Percentiles rank a stretch among this genome's conserved stretches.
Evolutionary conservation across 345 rosid genomes (phyloP).

Genomic region (Rhodomyrtus tomentosa): DNA sequence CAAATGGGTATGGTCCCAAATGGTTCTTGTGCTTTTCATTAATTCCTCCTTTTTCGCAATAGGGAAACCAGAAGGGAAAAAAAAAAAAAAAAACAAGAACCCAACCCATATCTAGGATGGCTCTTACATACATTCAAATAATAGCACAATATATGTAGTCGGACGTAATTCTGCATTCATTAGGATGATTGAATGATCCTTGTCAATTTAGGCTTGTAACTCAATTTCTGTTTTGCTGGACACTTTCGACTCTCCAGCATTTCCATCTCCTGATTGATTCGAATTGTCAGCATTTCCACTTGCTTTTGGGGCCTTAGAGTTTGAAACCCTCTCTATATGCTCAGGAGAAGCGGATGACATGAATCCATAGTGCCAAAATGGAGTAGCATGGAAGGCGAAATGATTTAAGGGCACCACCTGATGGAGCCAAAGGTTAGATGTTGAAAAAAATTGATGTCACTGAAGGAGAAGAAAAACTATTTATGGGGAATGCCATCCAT

Average conservation of each 20-base stretch:
- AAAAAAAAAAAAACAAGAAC: no score
- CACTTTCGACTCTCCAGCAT: conserved; percentile 9
- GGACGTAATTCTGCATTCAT: neutral
- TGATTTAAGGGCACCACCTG: conserved; percentile 9
- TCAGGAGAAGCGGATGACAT: conserved; percentile 60
- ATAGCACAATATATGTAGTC: neutral
- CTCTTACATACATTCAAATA: no score
- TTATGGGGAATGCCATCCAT: neutral
- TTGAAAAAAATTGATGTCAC: neutral
- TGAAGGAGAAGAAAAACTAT: neutral
- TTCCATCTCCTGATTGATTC: neutral
- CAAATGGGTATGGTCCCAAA: conserved; percentile 29
- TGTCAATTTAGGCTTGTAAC: neutral
- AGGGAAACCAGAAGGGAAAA: no score
- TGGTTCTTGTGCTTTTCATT: neutral
- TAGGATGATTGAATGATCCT: neutral
- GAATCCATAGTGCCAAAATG: conserved; percentile 40
- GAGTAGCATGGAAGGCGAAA: conserved; percentile 17
- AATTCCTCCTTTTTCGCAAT: no score
- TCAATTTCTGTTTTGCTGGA: neutral
- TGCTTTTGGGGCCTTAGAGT: neutral
- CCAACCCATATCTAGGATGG: no score
- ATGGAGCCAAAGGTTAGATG: neutral
- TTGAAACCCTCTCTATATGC: conserved; percentile 19
- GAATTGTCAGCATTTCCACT: conserved; percentile 2